Percentiles rank a stretch among this genome's conserved stretches.
These are phyloP conservation scores for Emydomyces testavorans DNA, from an alignment of 2,329 filamentous ascomycete species.

Conservation along the genomic window DNA sequence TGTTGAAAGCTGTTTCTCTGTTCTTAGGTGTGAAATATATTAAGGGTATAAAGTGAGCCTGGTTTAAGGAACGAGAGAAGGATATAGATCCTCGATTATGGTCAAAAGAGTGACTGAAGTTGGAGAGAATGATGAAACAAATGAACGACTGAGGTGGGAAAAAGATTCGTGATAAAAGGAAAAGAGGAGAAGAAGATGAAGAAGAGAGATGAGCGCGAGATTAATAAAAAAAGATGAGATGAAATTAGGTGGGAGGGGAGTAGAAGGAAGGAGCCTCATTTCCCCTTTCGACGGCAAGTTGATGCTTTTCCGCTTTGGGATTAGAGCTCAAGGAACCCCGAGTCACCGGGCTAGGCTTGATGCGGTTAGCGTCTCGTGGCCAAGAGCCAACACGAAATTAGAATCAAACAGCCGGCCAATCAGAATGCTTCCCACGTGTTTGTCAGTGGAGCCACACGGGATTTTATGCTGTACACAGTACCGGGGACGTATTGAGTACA, in stretches of 20 bases:
- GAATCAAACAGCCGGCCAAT: conserved; percentile 5
- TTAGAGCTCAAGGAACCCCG: neutral
- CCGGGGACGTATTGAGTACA: neutral
- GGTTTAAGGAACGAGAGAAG: conserved; percentile 15
- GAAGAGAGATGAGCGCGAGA: conserved; percentile 13
- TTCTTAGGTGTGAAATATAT: conserved; percentile 14
- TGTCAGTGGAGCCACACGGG: conserved; percentile 1
- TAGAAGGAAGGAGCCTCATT: conserved; percentile 5
- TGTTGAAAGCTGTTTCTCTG: conserved; percentile 16
- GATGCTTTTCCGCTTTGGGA: conserved; percentile 6
- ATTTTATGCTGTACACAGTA: neutral
- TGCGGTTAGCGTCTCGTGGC: neutral
- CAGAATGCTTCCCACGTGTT: conserved; percentile 9
- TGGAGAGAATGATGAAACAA: conserved; percentile 10
- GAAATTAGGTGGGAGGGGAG: conserved; percentile 6
- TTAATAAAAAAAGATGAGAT: conserved; percentile 12
- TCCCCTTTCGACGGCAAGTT: neutral
- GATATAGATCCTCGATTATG: conserved; percentile 9
- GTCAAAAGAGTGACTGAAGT: conserved; percentile 20
- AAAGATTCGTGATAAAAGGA: conserved; percentile 12
- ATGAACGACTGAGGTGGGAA: conserved; percentile 13
- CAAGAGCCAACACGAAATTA: conserved; percentile 11
- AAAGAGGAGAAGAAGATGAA: conserved; percentile 11
- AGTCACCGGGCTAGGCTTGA: neutral
- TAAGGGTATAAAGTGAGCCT: conserved; percentile 18